A percentile compares a stretch with the other conserved stretches of the same genome.
Conservation (phyloP, 495 filamentous ascomycete genomes). For the Hypomontagnella monticulosa region DNA sequence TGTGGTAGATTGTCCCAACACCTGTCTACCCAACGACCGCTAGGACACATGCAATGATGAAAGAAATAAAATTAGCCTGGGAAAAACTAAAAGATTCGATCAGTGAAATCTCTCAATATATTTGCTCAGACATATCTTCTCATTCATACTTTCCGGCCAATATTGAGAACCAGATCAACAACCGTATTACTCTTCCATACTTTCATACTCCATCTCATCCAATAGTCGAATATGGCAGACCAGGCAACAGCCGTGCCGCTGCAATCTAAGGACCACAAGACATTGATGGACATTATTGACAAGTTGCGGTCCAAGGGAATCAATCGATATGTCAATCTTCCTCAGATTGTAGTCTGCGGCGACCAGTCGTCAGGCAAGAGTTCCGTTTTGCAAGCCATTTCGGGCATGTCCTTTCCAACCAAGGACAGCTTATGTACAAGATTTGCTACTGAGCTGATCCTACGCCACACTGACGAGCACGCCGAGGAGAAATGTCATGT, state of each 20-base stretch:
- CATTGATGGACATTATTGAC: conserved; percentile 67
- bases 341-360: conserved; percentile 76
- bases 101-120: too few species aligned
- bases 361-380: conserved; percentile 77
- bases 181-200: too few species aligned
- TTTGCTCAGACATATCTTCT: too few species aligned
- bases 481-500: conserved; percentile 50
- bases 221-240: conserved; percentile 40
- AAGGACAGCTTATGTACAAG: conserved; percentile 71
- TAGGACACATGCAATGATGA: too few species aligned
- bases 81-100: too few species aligned
- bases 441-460: conserved; percentile 71
- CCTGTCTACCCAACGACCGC: too few species aligned
- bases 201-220: background rate
- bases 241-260: conserved; percentile 17
- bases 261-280: conserved; percentile 53
- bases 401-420: conserved; percentile 71
- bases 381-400: conserved; percentile 77
- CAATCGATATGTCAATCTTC: conserved; percentile 64
- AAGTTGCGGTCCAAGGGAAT: conserved; percentile 65
- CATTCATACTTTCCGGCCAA: too few species aligned
- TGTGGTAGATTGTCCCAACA: too few species aligned
- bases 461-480: conserved; percentile 51
- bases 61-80: too few species aligned
- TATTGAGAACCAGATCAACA: too few species aligned